These are phyloP conservation scores for Metrosideros polymorpha DNA, from an alignment of 441 rosid species.

Conservation along the genomic window DNA sequence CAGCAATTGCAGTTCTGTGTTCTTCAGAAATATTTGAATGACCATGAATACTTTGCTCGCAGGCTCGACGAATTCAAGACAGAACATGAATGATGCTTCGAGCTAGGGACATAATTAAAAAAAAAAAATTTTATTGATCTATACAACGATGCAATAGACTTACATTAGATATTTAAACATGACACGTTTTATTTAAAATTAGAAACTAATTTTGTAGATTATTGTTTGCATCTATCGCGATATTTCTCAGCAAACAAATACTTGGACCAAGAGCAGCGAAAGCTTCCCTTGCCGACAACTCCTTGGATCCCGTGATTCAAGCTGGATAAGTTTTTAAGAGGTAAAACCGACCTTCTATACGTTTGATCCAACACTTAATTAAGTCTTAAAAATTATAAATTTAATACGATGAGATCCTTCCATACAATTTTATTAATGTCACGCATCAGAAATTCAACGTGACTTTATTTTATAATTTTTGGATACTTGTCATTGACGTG, in stretches of 20 bases:
- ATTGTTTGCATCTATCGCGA: neutral
- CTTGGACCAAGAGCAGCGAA: neutral
- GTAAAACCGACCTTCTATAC: neutral
- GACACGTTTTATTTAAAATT: neutral
- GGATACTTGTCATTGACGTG: accelerated
- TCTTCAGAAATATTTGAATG: neutral
- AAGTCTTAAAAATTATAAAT: neutral
- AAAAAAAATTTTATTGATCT: neutral
- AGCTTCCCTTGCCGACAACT: neutral
- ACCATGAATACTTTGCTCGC: neutral
- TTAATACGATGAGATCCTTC: accelerated
- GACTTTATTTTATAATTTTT: neutral
- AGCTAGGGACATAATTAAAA: neutral
- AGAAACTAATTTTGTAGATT: neutral
- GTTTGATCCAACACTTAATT: neutral
- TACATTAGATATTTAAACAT: neutral
- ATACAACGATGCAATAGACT: neutral
- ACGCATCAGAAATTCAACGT: accelerated
- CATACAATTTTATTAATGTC: neutral
- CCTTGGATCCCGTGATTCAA: neutral
- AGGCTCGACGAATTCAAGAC: neutral
- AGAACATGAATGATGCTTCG: neutral
- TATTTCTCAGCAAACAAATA: neutral
- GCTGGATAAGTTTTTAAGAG: neutral
- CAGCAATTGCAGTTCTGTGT: neutral